Conservation (phyloP, 306 rosid species). For the Malus orientalis region DNA sequence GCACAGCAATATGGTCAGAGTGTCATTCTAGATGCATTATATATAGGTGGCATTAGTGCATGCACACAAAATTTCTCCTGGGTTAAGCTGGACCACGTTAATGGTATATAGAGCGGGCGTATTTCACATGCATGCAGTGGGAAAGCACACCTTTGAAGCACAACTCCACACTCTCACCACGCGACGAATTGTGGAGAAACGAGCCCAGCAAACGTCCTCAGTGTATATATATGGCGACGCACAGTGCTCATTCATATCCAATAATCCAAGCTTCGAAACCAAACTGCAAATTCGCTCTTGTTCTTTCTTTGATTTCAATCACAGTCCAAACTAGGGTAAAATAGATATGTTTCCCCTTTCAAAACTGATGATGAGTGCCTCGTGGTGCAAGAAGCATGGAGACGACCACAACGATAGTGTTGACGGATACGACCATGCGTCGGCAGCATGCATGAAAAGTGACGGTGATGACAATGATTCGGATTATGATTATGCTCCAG, state of each 20-base stretch:
- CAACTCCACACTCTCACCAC: slow-evolving; percentile 14
- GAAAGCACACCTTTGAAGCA: slow-evolving; percentile 7
- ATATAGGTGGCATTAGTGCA: neutral
- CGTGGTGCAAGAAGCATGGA: slow-evolving; percentile 3
- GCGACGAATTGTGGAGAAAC: neutral
- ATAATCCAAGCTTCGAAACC: neutral
- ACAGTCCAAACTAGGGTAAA: neutral
- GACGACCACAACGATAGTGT: neutral
- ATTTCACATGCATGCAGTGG: slow-evolving; percentile 2
- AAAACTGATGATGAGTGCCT: neutral
- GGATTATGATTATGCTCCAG: slow-evolving; percentile 2
- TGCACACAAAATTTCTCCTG: neutral
- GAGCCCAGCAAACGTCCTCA: neutral
- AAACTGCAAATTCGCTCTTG: neutral
- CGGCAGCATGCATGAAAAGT: neutral
- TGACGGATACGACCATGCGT: slow-evolving; percentile 1
- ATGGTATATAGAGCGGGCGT: neutral
- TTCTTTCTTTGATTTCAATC: neutral
- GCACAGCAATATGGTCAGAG: too few relatives aligned
- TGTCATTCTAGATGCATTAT: too few relatives aligned
- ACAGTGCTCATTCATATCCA: neutral
- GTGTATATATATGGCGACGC: neutral
- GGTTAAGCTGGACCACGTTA: neutral
- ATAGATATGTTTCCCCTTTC: neutral
- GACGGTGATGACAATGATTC: neutral